Conservation (phyloP, 768 basidiomycete genomes). For the Tylopilus subfusipes region DNA sequence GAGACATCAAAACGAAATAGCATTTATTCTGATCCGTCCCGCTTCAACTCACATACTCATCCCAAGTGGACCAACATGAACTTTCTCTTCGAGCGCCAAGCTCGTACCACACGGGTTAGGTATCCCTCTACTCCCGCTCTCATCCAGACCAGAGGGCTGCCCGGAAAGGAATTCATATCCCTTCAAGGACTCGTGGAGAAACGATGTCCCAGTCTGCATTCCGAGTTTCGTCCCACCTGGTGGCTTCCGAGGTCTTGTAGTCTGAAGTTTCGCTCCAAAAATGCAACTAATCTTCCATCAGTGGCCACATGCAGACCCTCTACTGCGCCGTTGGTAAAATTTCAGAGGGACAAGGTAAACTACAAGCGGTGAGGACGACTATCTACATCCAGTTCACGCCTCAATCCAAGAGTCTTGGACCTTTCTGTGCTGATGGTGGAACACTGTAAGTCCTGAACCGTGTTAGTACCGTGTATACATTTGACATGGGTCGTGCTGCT, state of each 20-base stretch:
- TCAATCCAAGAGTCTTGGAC: constrained; percentile 21
- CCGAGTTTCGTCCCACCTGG: constrained; percentile 31
- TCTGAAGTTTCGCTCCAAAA: neutral
- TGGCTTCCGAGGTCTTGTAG: constrained; percentile 32
- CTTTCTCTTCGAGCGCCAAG: constrained; percentile 14
- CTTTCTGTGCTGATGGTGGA: constrained; percentile 30
- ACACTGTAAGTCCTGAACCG: constrained; percentile 28
- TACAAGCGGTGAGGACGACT: constrained; percentile 28
- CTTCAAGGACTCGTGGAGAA: constrained; percentile 32
- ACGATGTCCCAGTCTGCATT: constrained; percentile 28
- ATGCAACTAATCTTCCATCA: constrained; percentile 17
- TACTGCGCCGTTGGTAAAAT: constrained; percentile 32
- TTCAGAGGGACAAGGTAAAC: constrained; percentile 27
- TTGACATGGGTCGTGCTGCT: neutral
- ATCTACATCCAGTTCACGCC: neutral
- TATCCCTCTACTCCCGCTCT: constrained; percentile 20
- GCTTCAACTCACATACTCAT: neutral
- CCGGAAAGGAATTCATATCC: constrained; percentile 13
- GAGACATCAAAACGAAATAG: constrained; percentile 10
- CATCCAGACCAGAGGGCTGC: constrained; percentile 14
- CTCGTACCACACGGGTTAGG: constrained; percentile 16
- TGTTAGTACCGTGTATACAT: neutral
- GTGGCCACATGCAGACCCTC: constrained; percentile 33
- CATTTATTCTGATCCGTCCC: neutral
- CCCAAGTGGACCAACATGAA: constrained; percentile 26